Base-by-base conservation (phyloP, 176 grass and related monocot species). In the Carex pumila region DNA sequence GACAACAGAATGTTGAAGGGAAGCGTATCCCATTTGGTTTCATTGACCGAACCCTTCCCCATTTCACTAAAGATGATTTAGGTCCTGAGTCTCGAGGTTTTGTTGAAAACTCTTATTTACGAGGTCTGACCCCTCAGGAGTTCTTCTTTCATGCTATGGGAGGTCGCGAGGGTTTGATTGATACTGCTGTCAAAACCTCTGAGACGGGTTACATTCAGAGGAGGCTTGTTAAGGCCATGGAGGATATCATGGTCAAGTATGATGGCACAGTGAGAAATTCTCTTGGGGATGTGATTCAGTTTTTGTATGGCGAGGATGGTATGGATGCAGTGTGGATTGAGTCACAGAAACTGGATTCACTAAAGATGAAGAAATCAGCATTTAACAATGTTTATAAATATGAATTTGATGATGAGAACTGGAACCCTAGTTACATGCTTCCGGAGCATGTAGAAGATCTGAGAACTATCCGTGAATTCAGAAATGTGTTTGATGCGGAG, bases 291-390 rank as follows among this genome's bases (percentile, higher is more conserved):
- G 93, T 93, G 57, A 98, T 98, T 79, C 96, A 98, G 77, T 98
- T 98, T 74, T 85, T 98, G 57, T 98, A 98, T 79, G 96, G 96
- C 77, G 96, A 98, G 76, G 96, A 98, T 95, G 96, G 93, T 63
- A 98, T 98, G 96, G 96, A 98, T 88, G 88, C 93, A 59, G 96
- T 98, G 79, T 98, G 96, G 96, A 98, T 98, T 62, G 96, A 98
- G 79, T 79, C 80, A 7, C 96, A 95, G 55, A 98, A 98, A 49
- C 65, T 98, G 88, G 96, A 98, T 72, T 95, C 96, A 18, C 79
- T 98, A 79, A 98, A 98, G 85, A 93, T 95, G 92, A 98, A 93
- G 79, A 95, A 92, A 81, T 37, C 10, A 1, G 96, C 95, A 47
- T 98, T 98, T 81, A 89, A 93, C 14, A 93, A 56, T 34, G 83